Conservation (phyloP, 73 alveolate species). For the Uronychia setigera region DNA sequence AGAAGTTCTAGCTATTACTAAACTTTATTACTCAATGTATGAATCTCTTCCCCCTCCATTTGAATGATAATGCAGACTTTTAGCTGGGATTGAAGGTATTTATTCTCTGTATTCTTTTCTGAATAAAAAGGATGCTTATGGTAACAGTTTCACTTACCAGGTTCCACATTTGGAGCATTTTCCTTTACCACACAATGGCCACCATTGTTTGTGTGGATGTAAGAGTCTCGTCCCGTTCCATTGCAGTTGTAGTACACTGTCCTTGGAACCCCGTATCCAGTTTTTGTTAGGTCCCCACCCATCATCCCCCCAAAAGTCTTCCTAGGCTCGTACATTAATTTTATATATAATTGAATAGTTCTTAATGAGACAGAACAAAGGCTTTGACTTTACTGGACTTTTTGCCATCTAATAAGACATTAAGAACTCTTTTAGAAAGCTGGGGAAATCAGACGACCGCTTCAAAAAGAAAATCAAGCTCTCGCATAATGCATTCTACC, state of each 20-base stretch:
- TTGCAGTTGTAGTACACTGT: conserved; percentile 48
- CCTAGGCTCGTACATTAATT: background rate
- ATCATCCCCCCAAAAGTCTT: background rate
- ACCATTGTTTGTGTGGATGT: conserved; percentile 41
- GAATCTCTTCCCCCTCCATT: too few relatives aligned
- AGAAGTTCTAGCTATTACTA: too few relatives aligned
- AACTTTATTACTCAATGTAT: too few relatives aligned
- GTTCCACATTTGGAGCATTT: background rate
- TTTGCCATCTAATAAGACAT: background rate
- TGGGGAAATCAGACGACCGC: background rate
- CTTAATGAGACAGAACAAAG: background rate
- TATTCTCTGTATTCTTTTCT: background rate
- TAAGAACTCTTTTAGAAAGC: background rate
- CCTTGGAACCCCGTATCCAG: conserved; percentile 5
- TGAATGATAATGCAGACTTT: too few relatives aligned
- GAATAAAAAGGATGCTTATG: background rate
- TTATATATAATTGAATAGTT: too few relatives aligned
- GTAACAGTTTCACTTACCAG: background rate
- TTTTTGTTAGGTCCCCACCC: background rate
- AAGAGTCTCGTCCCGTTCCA: conserved; percentile 70
- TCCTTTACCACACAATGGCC: conserved; percentile 29
- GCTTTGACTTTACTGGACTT: background rate
- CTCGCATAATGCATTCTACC: background rate
- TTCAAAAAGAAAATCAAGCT: background rate
- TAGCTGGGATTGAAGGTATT: background rate